Conservation (phyloP, 2,329 filamentous ascomycete species). For the Tothia fuscella region DNA sequence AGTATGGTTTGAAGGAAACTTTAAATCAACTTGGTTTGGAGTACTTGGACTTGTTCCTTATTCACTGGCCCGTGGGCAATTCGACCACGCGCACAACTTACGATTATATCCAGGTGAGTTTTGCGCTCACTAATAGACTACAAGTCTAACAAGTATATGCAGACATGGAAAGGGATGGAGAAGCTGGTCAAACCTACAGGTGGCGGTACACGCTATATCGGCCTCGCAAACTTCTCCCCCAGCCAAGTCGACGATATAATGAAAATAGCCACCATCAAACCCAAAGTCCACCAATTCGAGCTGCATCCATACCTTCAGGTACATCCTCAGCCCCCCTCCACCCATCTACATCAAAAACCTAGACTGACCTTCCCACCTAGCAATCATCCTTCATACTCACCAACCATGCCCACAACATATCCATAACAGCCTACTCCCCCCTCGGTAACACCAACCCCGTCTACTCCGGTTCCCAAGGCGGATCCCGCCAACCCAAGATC, state of each 20-base stretch:
- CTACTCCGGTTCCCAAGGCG: no score
- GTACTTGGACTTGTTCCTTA: constrained; percentile 32
- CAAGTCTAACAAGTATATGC: no score
- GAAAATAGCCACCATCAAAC: constrained; percentile 4
- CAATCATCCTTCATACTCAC: no score
- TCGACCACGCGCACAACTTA: no score
- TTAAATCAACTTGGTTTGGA: constrained; percentile 39
- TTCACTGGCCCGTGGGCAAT: constrained; percentile 4
- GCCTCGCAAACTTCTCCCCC: constrained; percentile 9
- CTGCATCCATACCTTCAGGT: constrained; percentile 42
- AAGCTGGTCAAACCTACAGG: not conserved
- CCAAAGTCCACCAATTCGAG: constrained; percentile 37
- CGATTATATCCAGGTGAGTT: no score
- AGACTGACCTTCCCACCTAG: no score
- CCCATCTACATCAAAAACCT: no score
- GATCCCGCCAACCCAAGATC: constrained; percentile 49
- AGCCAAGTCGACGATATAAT: constrained; percentile 1
- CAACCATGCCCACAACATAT: constrained; percentile 32
- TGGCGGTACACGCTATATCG: constrained; percentile 5
- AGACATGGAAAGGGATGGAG: constrained; percentile 10
- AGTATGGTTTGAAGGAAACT: constrained; percentile 36
- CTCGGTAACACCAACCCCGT: constrained; percentile 46
- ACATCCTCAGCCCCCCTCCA: no score
- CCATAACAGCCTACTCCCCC: constrained; percentile 41
- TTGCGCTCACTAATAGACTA: no score